phyloP scores from a whole-genome alignment of 306 rosid species.

The Trichosanthes cucumerina region DNA sequence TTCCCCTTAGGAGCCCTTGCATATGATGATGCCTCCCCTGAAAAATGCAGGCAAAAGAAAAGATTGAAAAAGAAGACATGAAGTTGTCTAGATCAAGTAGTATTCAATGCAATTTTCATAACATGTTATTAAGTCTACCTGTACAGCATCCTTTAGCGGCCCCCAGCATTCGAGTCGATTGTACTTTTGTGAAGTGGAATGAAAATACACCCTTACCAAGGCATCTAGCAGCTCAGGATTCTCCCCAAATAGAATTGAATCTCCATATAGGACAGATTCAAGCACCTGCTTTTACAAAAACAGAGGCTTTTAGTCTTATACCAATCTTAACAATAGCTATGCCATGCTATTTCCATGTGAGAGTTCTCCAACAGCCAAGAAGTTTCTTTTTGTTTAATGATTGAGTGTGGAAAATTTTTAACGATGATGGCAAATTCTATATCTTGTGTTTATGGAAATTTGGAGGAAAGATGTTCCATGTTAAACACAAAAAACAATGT shows the following conservation, averaged over 20 bases:
- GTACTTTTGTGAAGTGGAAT: conserved; percentile 65
- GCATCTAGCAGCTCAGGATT: conserved; percentile 67
- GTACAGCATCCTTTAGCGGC: conserved; percentile 66
- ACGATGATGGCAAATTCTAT: not conserved
- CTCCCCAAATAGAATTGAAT: conserved; percentile 51
- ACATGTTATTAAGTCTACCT: conserved; percentile 26
- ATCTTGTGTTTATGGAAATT: not conserved
- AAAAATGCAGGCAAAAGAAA: not conserved
- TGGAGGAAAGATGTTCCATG: not conserved
- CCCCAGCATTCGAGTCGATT: conserved; percentile 93
- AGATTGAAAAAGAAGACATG: not conserved
- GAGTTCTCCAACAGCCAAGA: not conserved
- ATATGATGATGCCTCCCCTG: conserved; percentile 52
- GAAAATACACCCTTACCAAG: conserved; percentile 73
- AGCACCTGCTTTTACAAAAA: conserved; percentile 47
- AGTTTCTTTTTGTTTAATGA: not conserved
- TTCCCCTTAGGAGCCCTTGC: conserved; percentile 33
- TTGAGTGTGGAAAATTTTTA: not conserved
- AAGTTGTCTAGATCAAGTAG: not conserved
- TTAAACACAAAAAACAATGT: not conserved
- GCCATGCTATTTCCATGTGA: not conserved
- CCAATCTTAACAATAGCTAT: not conserved
- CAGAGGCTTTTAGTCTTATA: not conserved
- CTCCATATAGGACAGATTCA: conserved; percentile 71
- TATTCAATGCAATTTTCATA: not conserved